Evolutionary conservation across 2,329 filamentous ascomycete species (phyloP).

Genomic region (Pseudocercospora fuligena): DNA sequence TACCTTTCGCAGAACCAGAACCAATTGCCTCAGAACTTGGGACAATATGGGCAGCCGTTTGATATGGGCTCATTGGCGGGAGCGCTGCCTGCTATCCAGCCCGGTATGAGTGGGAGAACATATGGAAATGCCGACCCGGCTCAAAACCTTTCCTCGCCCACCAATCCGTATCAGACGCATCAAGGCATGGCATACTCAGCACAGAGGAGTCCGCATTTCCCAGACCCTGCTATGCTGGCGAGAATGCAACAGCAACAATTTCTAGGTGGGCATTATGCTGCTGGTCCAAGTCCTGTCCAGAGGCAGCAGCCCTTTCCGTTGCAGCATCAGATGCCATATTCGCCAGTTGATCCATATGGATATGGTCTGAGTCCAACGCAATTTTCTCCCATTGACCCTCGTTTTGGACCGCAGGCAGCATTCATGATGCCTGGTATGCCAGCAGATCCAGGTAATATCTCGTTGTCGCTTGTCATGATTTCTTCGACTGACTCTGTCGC

Average conservation of each 20-base stretch:
- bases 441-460: conserved; percentile 24
- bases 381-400: conserved; percentile 33
- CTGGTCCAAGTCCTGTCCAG: conserved; percentile 22
- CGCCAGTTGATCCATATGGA: conserved; percentile 33
- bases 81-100: conserved; percentile 25
- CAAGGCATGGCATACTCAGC: conserved; percentile 26
- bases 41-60: conserved; percentile 29
- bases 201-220: conserved; percentile 29
- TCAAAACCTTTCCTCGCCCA: conserved; percentile 18
- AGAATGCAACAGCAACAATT: conserved; percentile 33
- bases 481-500: conserved; percentile 7
- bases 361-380: conserved; percentile 31
- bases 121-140: conserved; percentile 24
- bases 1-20: conserved; percentile 28
- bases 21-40: conserved; percentile 18
- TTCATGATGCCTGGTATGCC: conserved; percentile 28
- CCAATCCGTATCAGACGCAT: conserved; percentile 14
- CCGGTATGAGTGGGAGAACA: conserved; percentile 16
- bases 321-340: conserved; percentile 30
- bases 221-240: conserved; percentile 26
- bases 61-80: conserved; percentile 29
- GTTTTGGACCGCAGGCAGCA: conserved; percentile 27
- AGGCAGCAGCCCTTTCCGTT: conserved; percentile 27
- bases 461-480: neutral
- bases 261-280: conserved; percentile 28